Percentiles rank a stretch among this genome's conserved stretches.
These are phyloP conservation scores for Schizosaccharomyces cryophilus DNA, from an alignment of 805 yeast species.

Conservation along the genomic window DNA sequence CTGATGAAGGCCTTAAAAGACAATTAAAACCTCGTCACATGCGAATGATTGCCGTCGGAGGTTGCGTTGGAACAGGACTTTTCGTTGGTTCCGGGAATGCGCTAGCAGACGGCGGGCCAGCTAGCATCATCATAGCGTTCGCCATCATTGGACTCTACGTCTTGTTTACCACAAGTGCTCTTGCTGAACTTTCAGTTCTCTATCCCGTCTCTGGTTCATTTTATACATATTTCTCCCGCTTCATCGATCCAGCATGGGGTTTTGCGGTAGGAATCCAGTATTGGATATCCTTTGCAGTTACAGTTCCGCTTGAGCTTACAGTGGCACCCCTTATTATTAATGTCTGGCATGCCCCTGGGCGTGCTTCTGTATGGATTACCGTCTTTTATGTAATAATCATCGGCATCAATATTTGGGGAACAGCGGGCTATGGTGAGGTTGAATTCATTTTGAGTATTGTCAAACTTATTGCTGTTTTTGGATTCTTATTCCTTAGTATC, in stretches of 20 bases:
- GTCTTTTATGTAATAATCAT: constrained; percentile 29
- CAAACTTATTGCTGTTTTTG: constrained; percentile 33
- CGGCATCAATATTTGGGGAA: constrained; percentile 16
- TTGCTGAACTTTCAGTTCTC: constrained; percentile 41
- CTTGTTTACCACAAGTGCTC: constrained; percentile 26
- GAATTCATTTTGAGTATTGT: constrained; percentile 35
- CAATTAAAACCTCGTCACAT: constrained; percentile 30
- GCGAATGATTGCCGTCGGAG: constrained; percentile 52
- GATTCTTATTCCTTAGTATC: constrained; percentile 36
- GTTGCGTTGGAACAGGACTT: constrained; percentile 54
- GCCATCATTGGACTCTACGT: constrained; percentile 26
- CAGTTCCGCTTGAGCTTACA: constrained; percentile 56
- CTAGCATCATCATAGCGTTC: constrained; percentile 26
- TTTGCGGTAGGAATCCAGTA: constrained; percentile 37
- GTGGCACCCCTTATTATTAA: constrained; percentile 58
- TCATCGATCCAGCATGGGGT: constrained; percentile 27
- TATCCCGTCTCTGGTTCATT: constrained; percentile 43
- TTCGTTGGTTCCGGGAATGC: constrained; percentile 45
- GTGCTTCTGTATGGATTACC: constrained; percentile 21
- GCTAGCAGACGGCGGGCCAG: constrained; percentile 27
- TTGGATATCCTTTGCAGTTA: constrained; percentile 46
- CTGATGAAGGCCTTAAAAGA: constrained; percentile 14
- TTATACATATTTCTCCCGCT: constrained; percentile 33
- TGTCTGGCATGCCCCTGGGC: constrained; percentile 33
- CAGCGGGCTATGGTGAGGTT: constrained; percentile 21